Conservation (phyloP, 257 asterid species). For the Cruciata laevipes region DNA sequence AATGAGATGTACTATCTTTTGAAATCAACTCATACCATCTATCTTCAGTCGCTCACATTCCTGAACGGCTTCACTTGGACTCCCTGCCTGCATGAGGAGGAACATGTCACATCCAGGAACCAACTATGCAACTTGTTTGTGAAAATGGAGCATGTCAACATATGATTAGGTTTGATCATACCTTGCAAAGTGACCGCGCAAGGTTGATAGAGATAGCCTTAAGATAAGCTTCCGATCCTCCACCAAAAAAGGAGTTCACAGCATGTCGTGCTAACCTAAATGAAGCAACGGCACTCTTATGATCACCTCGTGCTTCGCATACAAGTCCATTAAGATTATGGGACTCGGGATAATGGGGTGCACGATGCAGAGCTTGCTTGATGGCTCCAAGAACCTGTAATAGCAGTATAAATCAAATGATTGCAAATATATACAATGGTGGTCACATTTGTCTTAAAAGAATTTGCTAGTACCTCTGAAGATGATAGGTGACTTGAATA, state of each 20-base stretch:
- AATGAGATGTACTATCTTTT: constrained; percentile 3
- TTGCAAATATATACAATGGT: not conserved
- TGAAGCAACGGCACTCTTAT: constrained; percentile 65
- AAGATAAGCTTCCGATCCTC: constrained; percentile 40
- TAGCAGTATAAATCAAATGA: constrained; percentile 5
- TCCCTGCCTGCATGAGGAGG: constrained; percentile 63
- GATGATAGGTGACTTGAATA: constrained; percentile 55
- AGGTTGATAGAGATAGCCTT: constrained; percentile 62
- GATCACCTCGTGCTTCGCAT: constrained; percentile 80
- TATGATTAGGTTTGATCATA: constrained; percentile 15
- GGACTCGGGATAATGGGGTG: constrained; percentile 81
- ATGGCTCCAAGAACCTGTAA: constrained; percentile 82
- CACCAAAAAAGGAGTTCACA: constrained; percentile 35
- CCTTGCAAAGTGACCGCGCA: constrained; percentile 85
- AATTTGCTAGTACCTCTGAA: constrained; percentile 57
- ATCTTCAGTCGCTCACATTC: constrained; percentile 65
- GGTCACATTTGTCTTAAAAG: constrained; percentile 5
- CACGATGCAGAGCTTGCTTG: constrained; percentile 77
- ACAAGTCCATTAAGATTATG: constrained; percentile 90
- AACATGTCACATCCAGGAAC: constrained; percentile 12
- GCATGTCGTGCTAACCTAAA: constrained; percentile 75
- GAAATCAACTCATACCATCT: constrained; percentile 45
- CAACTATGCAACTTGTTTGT: not conserved
- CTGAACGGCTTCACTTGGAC: constrained; percentile 52
- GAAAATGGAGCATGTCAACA: not conserved